Percentiles rank a stretch among this genome's conserved stretches.
Evolutionary conservation across 2,329 filamentous ascomycete genomes (phyloP).

Genomic region (Podosphaera leucotricha): DNA sequence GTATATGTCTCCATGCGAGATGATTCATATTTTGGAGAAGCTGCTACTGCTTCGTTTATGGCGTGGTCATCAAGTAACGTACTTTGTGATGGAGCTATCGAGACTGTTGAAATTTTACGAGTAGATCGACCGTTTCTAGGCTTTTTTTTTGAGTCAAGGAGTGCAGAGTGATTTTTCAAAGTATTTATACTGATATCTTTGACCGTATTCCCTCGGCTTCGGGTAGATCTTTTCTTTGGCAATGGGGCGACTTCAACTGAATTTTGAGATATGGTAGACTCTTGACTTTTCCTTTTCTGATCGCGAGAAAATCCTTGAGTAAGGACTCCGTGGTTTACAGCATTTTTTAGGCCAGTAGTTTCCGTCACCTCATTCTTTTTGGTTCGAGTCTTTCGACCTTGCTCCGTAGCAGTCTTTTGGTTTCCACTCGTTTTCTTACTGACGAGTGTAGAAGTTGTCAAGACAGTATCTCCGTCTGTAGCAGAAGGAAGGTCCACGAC

Average conservation of each 20-base stretch:
- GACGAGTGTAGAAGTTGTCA: conserved; percentile 33
- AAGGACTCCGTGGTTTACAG: conserved; percentile 9
- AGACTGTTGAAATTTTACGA: conserved; percentile 25
- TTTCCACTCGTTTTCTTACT: conserved; percentile 28
- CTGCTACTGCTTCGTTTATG: conserved; percentile 40
- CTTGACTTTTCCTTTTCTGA: conserved; percentile 13
- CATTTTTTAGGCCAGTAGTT: conserved; percentile 15
- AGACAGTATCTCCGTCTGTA: conserved; percentile 32
- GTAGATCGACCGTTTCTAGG: conserved; percentile 24
- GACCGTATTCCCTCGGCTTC: conserved; percentile 21
- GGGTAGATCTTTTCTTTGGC: conserved; percentile 17
- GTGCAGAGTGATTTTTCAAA: conserved; percentile 18
- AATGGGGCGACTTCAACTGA: conserved; percentile 13
- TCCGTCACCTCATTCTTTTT: conserved; percentile 30
- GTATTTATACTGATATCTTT: conserved; percentile 16
- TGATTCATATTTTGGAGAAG: conserved; percentile 28
- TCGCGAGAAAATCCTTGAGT: conserved; percentile 9
- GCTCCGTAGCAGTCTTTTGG: conserved; percentile 30
- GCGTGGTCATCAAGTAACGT: conserved; percentile 25
- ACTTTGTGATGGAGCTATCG: conserved; percentile 22
- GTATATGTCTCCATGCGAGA: conserved; percentile 5
- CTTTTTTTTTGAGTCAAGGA: conserved; percentile 11
- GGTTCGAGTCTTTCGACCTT: conserved; percentile 22
- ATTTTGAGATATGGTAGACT: conserved; percentile 3
- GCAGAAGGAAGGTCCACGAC: conserved; percentile 18